A percentile compares a stretch with the other conserved stretches of the same genome.
Evolutionary conservation across 164 flowering plant species (phyloP).

Genomic region (Protea cynaroides): DNA sequence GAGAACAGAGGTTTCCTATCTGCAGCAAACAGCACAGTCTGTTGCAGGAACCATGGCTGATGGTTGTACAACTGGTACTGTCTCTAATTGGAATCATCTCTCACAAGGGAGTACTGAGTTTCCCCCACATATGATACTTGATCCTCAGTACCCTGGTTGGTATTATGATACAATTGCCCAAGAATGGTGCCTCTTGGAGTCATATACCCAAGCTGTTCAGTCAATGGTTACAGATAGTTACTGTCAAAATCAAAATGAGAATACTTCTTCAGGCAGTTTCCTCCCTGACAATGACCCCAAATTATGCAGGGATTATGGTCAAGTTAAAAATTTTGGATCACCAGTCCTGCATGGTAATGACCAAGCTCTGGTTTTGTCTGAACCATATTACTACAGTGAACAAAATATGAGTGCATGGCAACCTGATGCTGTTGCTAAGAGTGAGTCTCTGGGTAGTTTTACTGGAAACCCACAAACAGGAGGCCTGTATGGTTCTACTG

Average conservation of each 20-base stretch:
- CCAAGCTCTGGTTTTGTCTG: slow-evolving; percentile 35
- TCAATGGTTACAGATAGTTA: slow-evolving; percentile 21
- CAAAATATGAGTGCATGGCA: slow-evolving; percentile 33
- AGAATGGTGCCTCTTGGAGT: slow-evolving; percentile 57
- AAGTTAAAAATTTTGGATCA: slow-evolving; percentile 21
- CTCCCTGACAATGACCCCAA: slow-evolving; percentile 17
- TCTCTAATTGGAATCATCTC: slow-evolving; percentile 33
- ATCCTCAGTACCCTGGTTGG: slow-evolving; percentile 82
- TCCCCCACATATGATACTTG: slow-evolving; percentile 73
- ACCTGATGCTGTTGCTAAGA: slow-evolving; percentile 24
- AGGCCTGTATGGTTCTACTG: slow-evolving; percentile 23
- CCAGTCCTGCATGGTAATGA: slow-evolving; percentile 25
- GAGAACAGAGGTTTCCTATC: slow-evolving; percentile 36
- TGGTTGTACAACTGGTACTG: slow-evolving; percentile 22
- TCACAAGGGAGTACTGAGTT: slow-evolving; percentile 44
- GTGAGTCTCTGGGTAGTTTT: slow-evolving; percentile 16
- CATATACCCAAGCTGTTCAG: slow-evolving; percentile 28
- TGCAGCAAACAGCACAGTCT: slow-evolving; percentile 46
- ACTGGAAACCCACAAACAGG: slow-evolving; percentile 28
- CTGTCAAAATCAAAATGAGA: slow-evolving; percentile 41
- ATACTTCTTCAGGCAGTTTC: slow-evolving; percentile 19
- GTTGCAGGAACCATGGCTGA: slow-evolving; percentile 33
- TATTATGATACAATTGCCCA: slow-evolving; percentile 57
- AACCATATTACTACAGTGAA: slow-evolving; percentile 24
- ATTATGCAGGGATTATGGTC: slow-evolving; percentile 24